These are phyloP conservation scores for Fagopyrum tataricum DNA, from an alignment of 148 eudicot species.

Conservation along the genomic window DNA sequence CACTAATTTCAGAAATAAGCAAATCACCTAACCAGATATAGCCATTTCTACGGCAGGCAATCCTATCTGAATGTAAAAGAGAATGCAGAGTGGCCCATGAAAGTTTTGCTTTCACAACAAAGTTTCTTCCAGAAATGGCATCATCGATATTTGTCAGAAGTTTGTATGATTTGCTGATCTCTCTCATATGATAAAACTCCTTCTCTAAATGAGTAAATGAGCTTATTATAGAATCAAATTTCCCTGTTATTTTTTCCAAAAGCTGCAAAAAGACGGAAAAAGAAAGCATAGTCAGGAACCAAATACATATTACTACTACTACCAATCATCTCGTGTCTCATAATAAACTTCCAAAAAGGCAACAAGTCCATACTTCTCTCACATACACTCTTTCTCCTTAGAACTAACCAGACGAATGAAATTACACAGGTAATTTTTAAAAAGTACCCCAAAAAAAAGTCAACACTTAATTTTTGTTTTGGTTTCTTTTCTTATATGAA, in stretches of 20 bases:
- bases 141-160: constrained; percentile 47
- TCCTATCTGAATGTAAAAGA: constrained; percentile 90
- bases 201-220: constrained; percentile 77
- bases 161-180: constrained; percentile 64
- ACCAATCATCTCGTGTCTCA: not conserved
- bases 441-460: not conserved
- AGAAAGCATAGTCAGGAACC: constrained; percentile 5
- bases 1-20: constrained; percentile 75
- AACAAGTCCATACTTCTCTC: no score
- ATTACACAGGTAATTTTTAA: not conserved
- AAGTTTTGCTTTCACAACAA: constrained; percentile 49
- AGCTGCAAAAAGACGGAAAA: constrained; percentile 42
- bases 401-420: no score
- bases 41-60: constrained; percentile 75
- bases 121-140: constrained; percentile 36
- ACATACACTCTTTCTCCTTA: no score
- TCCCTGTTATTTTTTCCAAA: constrained; percentile 69
- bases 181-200: constrained; percentile 65
- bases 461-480: not conserved
- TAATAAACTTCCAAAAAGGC: no score
- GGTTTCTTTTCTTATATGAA: not conserved
- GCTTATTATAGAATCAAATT: constrained; percentile 64
- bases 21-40: constrained; percentile 93
- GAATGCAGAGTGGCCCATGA: constrained; percentile 96
- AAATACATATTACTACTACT: not conserved